phyloP scores from a whole-genome alignment of 2,329 filamentous ascomycete species.

The Grosmannia clavigera region DNA sequence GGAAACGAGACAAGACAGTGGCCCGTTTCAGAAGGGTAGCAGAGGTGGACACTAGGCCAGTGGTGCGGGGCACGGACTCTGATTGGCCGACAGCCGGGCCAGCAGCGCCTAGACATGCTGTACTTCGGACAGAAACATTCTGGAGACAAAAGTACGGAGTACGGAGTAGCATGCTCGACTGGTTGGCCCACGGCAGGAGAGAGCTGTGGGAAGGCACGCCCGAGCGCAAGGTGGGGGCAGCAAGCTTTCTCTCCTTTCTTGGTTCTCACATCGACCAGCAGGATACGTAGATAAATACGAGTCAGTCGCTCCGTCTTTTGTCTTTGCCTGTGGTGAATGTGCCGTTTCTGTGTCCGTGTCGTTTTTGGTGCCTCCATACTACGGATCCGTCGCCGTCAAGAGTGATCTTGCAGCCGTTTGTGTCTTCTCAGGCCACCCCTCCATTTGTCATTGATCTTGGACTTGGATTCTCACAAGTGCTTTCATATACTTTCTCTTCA shows the following conservation, averaged over 20 bases:
- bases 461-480: background rate
- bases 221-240: background rate
- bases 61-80: background rate
- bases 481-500: background rate
- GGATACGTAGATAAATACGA: background rate
- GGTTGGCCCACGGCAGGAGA: background rate
- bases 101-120: background rate
- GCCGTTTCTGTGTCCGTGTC: background rate
- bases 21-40: constrained; percentile 1
- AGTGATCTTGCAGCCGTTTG: background rate
- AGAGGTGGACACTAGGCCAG: background rate
- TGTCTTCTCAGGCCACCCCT: background rate
- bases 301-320: background rate
- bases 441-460: background rate
- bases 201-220: background rate
- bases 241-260: background rate
- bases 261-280: background rate
- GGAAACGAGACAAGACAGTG: background rate
- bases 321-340: background rate
- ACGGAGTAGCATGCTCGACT: background rate
- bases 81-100: background rate
- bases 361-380: background rate
- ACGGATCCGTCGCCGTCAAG: background rate
- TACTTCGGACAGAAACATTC: background rate
- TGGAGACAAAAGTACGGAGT: too few relatives aligned